Percentiles rank a stretch among this genome's conserved stretches.
phyloP scores from a whole-genome alignment of 2,329 filamentous ascomycete genomes.

The Pseudocercospora vitis region DNA sequence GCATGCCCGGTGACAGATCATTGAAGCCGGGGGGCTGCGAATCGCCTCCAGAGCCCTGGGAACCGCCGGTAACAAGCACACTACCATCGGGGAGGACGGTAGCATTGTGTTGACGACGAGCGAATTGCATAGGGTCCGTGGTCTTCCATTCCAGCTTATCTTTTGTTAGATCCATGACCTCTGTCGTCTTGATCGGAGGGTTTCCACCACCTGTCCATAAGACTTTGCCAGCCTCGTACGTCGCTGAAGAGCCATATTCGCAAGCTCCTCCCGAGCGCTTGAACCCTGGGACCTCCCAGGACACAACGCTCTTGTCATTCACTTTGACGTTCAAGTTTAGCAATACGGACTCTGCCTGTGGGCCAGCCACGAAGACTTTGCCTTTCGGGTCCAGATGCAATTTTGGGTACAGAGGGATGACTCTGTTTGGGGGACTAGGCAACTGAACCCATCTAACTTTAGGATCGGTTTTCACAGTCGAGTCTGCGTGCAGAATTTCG shows the following conservation, averaged over 20 bases:
- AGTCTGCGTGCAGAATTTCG: background rate
- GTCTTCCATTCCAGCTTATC: background rate
- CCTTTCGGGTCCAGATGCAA: constrained; percentile 9
- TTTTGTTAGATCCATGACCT: constrained; percentile 3
- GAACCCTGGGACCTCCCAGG: background rate
- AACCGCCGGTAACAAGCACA: background rate
- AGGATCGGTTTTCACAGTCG: background rate
- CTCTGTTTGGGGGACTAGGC: background rate
- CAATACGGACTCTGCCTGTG: constrained; percentile 4
- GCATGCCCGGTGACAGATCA: background rate
- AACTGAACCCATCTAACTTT: background rate
- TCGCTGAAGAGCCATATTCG: constrained; percentile 7
- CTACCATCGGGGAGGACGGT: constrained; percentile 14
- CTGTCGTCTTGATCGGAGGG: background rate
- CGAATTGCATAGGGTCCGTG: background rate
- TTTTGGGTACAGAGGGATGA: constrained; percentile 8
- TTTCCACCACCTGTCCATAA: constrained; percentile 9
- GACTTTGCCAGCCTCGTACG: constrained; percentile 13
- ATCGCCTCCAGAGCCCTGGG: background rate
- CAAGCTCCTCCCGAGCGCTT: background rate
- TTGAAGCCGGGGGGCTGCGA: background rate
- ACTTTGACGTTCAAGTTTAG: constrained; percentile 2
- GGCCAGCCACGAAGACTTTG: constrained; percentile 12
- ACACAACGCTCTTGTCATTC: background rate
- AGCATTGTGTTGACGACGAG: constrained; percentile 14